A percentile compares a stretch with the other conserved stretches of the same genome.
Evolutionary conservation across 1,284 basidiomycete genomes (phyloP).

Genomic region (Moesziomyces sp.): DNA sequence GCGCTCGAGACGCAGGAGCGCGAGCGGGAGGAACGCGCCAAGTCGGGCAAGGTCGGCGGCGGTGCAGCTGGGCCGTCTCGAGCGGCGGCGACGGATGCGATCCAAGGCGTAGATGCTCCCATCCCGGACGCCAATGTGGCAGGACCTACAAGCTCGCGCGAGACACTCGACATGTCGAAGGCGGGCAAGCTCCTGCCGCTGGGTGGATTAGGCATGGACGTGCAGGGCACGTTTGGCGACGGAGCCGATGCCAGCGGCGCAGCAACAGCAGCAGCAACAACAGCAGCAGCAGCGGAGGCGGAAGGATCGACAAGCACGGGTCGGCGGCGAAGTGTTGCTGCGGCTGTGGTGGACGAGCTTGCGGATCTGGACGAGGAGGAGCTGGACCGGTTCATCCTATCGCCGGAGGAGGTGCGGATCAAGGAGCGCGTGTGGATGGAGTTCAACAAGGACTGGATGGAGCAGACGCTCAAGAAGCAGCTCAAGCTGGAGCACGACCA

Average conservation of each 20-base stretch:
- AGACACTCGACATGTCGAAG: slow-evolving; percentile 36
- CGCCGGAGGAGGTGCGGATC: slow-evolving; percentile 84
- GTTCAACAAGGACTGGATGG: slow-evolving; percentile 91
- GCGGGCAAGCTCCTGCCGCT: slow-evolving; percentile 46
- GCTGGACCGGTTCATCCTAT: slow-evolving; percentile 82
- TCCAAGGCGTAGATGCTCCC: slow-evolving; percentile 4
- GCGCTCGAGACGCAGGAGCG: slow-evolving; percentile 54
- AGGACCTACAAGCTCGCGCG: slow-evolving; percentile 19
- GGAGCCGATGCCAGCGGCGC: slow-evolving; percentile 6
- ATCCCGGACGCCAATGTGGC: slow-evolving; percentile 37
- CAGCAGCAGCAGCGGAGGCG: neutral
- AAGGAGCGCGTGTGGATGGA: slow-evolving; percentile 98
- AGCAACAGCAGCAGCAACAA: no score
- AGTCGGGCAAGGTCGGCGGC: slow-evolving; percentile 26
- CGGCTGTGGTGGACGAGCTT: slow-evolving; percentile 41
- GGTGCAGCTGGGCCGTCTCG: neutral
- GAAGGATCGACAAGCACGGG: neutral
- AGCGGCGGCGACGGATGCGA: neutral
- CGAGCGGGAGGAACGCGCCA: slow-evolving; percentile 51
- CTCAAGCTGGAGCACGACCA: slow-evolving; percentile 65
- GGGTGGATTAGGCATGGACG: slow-evolving; percentile 54
- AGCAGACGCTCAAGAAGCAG: slow-evolving; percentile 71
- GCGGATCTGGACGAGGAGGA: slow-evolving; percentile 85
- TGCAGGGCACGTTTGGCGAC: slow-evolving; percentile 34
- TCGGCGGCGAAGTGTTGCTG: slow-evolving; percentile 14